A percentile compares a stretch with the other conserved stretches of the same genome.
phyloP scores from a whole-genome alignment of 2,329 filamentous ascomycete species.

The Diplodia seriata region DNA sequence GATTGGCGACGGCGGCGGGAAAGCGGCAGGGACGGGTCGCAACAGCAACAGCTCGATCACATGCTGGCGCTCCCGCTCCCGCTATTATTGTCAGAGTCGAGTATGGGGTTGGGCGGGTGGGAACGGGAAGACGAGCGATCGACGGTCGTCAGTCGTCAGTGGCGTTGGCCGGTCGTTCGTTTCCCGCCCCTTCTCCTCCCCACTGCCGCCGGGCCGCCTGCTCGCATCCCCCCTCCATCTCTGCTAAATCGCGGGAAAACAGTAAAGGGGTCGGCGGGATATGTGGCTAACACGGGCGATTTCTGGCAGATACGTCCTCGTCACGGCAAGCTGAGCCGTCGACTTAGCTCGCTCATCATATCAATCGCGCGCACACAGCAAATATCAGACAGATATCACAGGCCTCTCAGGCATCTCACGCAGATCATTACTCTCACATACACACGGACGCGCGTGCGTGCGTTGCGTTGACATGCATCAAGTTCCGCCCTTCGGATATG shows the following conservation, averaged over 20 bases:
- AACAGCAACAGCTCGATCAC: not conserved
- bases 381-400: not conserved
- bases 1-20: not conserved
- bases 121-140: slow-evolving; percentile 1
- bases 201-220: not conserved
- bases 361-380: not conserved
- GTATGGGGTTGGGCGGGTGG: not conserved
- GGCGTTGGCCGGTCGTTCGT: not conserved
- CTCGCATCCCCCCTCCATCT: not conserved
- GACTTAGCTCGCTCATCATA: not conserved
- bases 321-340: slow-evolving; percentile 47
- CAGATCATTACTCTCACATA: not conserved
- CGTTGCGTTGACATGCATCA: no score
- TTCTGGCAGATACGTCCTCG: slow-evolving; percentile 47
- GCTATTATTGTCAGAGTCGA: not conserved
- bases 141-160: slow-evolving; percentile 7
- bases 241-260: slow-evolving; percentile 1
- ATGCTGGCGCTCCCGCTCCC: not conserved
- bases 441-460: not conserved
- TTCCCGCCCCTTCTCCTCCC: not conserved
- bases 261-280: not conserved
- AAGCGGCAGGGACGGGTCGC: not conserved
- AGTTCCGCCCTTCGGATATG: not conserved
- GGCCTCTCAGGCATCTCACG: not conserved
- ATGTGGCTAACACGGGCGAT: slow-evolving; percentile 15